Evolutionary conservation across 306 rosid species (phyloP).

Genomic region (Pterocarpus santalinus): DNA sequence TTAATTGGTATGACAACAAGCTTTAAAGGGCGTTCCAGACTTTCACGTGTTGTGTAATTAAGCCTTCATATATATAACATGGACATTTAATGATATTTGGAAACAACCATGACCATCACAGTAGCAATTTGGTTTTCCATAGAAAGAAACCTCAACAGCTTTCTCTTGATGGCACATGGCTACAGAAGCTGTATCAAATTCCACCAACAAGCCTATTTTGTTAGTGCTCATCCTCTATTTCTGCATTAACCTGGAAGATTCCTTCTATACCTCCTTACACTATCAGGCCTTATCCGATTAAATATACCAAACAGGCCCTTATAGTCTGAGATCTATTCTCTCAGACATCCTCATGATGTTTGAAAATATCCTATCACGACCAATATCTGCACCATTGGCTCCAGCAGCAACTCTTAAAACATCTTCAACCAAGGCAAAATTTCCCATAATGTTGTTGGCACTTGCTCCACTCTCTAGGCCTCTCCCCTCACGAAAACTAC

Average conservation of each 20-base stretch:
- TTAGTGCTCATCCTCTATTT: slow-evolving; percentile 28
- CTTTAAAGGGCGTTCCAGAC: too few species aligned
- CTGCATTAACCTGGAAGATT: slow-evolving; percentile 22
- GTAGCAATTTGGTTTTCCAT: neutral
- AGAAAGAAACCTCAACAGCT: slow-evolving; percentile 12
- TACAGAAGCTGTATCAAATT: slow-evolving; percentile 17
- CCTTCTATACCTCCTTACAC: neutral
- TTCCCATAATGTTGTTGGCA: slow-evolving; percentile 67
- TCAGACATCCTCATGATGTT: slow-evolving; percentile 65
- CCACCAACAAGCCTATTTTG: slow-evolving; percentile 28
- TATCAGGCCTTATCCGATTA: too few species aligned
- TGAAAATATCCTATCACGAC: slow-evolving; percentile 77
- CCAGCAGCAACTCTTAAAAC: slow-evolving; percentile 75
- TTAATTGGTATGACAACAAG: neutral
- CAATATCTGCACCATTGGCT: slow-evolving; percentile 62
- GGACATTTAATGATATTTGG: neutral
- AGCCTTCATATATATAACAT: too few species aligned
- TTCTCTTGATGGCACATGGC: slow-evolving; percentile 1
- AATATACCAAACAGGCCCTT: neutral
- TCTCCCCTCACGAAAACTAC: slow-evolving; percentile 64
- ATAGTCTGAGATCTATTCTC: slow-evolving; percentile 63
- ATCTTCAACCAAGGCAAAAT: slow-evolving; percentile 70
- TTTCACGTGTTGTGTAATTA: too few species aligned
- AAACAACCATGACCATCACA: slow-evolving; percentile 16
- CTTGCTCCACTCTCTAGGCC: slow-evolving; percentile 64